Evolutionary conservation across 768 basidiomycete species (phyloP).

Genomic region (Fistulinella prunicolor): DNA sequence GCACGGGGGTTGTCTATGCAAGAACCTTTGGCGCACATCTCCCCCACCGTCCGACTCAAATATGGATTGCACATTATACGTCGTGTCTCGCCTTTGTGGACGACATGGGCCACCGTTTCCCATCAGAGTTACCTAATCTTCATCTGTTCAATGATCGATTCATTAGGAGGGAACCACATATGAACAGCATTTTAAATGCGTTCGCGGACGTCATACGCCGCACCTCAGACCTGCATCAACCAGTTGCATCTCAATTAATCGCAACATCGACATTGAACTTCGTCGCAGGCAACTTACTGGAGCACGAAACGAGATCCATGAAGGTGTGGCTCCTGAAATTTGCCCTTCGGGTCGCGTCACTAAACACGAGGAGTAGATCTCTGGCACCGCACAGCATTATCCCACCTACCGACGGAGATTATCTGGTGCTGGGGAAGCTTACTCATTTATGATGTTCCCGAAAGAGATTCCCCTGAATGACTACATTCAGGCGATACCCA

Average conservation of each 20-base stretch:
- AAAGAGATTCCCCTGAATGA: constrained; percentile 27
- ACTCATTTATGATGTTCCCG: constrained; percentile 37
- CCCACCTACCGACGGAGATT: constrained; percentile 23
- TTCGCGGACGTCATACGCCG: constrained; percentile 29
- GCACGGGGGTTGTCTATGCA: constrained; percentile 29
- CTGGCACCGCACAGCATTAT: constrained; percentile 21
- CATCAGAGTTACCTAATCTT: neutral
- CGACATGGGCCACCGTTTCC: constrained; percentile 21
- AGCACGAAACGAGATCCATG: constrained; percentile 27
- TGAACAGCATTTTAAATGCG: constrained; percentile 28
- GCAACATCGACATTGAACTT: constrained; percentile 34
- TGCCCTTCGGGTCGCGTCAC: neutral
- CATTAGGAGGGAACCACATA: constrained; percentile 17
- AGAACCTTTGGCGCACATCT: constrained; percentile 26
- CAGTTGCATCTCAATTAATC: constrained; percentile 31
- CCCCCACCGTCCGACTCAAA: neutral
- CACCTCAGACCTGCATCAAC: constrained; percentile 21
- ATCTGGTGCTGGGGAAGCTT: constrained; percentile 37
- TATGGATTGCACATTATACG: constrained; percentile 36
- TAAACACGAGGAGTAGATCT: constrained; percentile 14
- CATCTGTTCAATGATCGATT: neutral
- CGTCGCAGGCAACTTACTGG: constrained; percentile 14
- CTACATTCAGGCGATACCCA: constrained; percentile 40
- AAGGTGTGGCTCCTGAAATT: constrained; percentile 4
- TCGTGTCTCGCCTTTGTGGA: constrained; percentile 32